Evolutionary conservation across 331 rosid species (phyloP).

Genomic region (Malus hybrid): DNA sequence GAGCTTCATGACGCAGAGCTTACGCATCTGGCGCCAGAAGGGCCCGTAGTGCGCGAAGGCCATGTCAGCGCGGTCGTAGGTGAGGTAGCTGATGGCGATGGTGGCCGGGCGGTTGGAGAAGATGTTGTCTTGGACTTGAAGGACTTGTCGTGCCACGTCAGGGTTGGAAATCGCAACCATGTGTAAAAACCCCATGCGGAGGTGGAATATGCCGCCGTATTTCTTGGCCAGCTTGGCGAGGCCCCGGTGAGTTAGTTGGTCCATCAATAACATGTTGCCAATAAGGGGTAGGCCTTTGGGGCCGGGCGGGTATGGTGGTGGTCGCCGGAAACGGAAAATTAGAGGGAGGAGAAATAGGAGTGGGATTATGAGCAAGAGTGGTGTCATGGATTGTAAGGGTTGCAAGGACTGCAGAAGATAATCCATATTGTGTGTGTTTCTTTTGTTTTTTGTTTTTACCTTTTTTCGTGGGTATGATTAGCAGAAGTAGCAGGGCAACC

Average conservation of each 20-base stretch:
- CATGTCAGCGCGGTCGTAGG: slow-evolving; percentile 93
- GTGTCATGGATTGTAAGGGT: background rate
- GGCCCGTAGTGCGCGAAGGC: slow-evolving; percentile 95
- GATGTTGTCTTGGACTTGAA: slow-evolving; percentile 71
- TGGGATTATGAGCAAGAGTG: background rate
- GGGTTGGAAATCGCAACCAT: slow-evolving; percentile 63
- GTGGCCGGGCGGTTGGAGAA: slow-evolving; percentile 87
- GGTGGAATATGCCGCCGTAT: slow-evolving; percentile 72
- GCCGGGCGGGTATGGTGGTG: slow-evolving; percentile 55
- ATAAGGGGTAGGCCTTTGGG: slow-evolving; percentile 63
- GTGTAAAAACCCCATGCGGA: slow-evolving; percentile 63
- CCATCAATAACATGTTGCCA: slow-evolving; percentile 79
- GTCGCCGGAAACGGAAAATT: slow-evolving; percentile 4
- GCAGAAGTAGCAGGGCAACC: slow-evolving; percentile 24
- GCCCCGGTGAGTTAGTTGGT: slow-evolving; percentile 74
- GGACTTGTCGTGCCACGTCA: slow-evolving; percentile 66
- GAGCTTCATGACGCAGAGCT: slow-evolving; percentile 83
- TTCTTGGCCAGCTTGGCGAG: slow-evolving; percentile 45
- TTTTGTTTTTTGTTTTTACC: too few species aligned
- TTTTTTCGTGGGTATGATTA: too few species aligned
- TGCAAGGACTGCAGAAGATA: slow-evolving; percentile 20
- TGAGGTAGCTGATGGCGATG: slow-evolving; percentile 70
- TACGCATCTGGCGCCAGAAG: slow-evolving; percentile 94
- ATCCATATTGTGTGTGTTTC: slow-evolving; percentile 26
- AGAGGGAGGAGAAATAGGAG: slow-evolving; percentile 21